These are phyloP conservation scores for Phtheirospermum japonicum DNA, from an alignment of 257 asterid genomes.

Conservation along the genomic window DNA sequence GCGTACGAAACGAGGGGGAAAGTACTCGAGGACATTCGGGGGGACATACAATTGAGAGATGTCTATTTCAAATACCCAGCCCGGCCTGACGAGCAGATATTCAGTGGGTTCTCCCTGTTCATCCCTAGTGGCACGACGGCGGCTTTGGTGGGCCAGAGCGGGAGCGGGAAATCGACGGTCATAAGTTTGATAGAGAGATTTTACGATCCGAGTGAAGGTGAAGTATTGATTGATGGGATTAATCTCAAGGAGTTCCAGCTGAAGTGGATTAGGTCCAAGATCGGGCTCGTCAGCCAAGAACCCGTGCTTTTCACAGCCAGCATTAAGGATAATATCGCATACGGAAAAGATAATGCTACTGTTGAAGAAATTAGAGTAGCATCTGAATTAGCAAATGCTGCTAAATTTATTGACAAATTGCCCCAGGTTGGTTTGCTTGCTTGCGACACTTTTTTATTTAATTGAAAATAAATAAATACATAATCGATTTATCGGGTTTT, in stretches of 20 bases:
- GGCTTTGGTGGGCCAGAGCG: conserved; percentile 82
- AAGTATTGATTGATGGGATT: conserved; percentile 54
- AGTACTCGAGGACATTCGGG: conserved; percentile 47
- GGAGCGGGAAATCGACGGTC: conserved; percentile 80
- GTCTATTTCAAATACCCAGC: conserved; percentile 64
- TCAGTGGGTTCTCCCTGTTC: conserved; percentile 54
- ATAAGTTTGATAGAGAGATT: conserved; percentile 70
- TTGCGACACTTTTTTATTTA: not conserved
- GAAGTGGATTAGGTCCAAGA: conserved; percentile 68
- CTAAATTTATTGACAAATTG: conserved; percentile 60
- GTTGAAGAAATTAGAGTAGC: conserved; percentile 59
- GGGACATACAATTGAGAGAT: conserved; percentile 52
- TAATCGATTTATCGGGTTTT: not conserved
- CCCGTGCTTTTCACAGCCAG: conserved; percentile 70
- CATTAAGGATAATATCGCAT: conserved; percentile 67
- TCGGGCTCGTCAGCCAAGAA: conserved; percentile 81
- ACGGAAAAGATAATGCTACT: conserved; percentile 66
- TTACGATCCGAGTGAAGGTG: conserved; percentile 69
- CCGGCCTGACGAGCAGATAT: conserved; percentile 56
- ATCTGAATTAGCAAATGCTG: conserved; percentile 66
- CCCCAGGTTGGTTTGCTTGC: conserved; percentile 43
- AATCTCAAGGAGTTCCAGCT: conserved; percentile 62
- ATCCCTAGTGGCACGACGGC: conserved; percentile 57
- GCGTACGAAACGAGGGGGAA: conserved; percentile 49
- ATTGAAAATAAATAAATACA: too few species aligned